Conservation (phyloP, 768 basidiomycete species). For the Fibroporia radiculosa region DNA sequence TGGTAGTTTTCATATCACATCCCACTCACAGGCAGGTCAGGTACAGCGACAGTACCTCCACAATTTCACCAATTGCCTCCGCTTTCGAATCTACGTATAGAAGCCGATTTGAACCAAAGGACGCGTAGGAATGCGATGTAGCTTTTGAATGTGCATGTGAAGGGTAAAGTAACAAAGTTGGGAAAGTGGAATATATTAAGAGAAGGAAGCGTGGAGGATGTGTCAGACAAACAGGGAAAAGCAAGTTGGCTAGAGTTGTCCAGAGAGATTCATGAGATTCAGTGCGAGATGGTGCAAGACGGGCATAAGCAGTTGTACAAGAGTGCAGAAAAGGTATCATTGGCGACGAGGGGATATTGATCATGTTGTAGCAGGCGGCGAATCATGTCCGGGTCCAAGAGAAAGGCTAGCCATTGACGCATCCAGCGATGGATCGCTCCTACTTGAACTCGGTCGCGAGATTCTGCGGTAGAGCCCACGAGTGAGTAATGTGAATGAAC, state of each 20-base stretch:
- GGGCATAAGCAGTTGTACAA: neutral
- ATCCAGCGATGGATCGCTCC: constrained; percentile 21
- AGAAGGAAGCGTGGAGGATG: neutral
- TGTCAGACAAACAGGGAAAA: neutral
- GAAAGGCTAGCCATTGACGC: constrained; percentile 18
- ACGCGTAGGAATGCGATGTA: neutral
- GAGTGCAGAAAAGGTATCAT: neutral
- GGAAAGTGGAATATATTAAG: neutral
- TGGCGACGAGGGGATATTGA: neutral
- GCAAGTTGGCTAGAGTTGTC: neutral
- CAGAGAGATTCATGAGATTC: constrained; percentile 1
- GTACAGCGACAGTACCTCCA: neutral
- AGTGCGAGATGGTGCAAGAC: constrained; percentile 1
- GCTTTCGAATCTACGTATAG: neutral
- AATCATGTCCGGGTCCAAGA: constrained; percentile 8
- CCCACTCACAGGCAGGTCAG: neutral
- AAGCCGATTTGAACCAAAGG: neutral
- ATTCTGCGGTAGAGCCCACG: constrained; percentile 6
- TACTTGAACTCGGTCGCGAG: constrained; percentile 26
- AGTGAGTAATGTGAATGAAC: neutral
- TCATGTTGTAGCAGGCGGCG: neutral
- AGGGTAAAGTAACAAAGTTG: neutral
- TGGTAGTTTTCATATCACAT: neutral
- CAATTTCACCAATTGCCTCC: neutral
- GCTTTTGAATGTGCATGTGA: constrained; percentile 3